Conservation (phyloP, 306 rosid genomes). For the Castanea sativa region DNA sequence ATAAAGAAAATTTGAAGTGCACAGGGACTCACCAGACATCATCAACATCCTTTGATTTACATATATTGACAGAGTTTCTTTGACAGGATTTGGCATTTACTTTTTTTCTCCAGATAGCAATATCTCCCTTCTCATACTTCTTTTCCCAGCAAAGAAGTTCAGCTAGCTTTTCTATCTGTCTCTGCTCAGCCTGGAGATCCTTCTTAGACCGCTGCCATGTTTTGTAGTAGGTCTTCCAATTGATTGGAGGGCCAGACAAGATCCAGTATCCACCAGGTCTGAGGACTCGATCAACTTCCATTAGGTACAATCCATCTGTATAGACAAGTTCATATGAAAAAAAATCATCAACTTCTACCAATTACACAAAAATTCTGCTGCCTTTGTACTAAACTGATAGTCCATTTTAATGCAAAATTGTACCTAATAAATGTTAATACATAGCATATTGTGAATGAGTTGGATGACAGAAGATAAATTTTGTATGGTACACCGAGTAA, state of each 20-base stretch:
- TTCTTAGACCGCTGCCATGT: conserved; percentile 86
- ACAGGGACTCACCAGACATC: conserved; percentile 75
- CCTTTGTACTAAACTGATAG: background rate
- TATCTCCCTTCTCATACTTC: conserved; percentile 94
- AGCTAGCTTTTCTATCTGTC: conserved; percentile 71
- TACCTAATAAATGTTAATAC: too few species aligned
- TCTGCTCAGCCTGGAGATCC: conserved; percentile 82
- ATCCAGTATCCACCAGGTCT: conserved; percentile 99
- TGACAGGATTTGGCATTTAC: conserved; percentile 62
- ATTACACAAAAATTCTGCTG: background rate
- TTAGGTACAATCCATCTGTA: conserved; percentile 83
- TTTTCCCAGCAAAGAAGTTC: conserved; percentile 97
- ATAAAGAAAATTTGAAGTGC: background rate
- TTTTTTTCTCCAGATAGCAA: conserved; percentile 87
- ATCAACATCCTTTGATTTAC: conserved; percentile 61
- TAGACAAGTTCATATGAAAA: conserved; percentile 13
- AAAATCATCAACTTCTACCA: background rate
- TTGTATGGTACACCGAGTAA: too few species aligned
- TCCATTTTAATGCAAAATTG: background rate
- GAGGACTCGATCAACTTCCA: conserved; percentile 95
- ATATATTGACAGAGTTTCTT: conserved; percentile 43
- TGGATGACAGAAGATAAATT: too few species aligned
- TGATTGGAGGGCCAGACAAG: conserved; percentile 97
- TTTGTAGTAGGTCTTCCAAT: conserved; percentile 91
- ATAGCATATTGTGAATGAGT: too few species aligned